Conservation (phyloP, 129 eudicot genomes). For the sunflower (Helianthus annuus) region DNA sequence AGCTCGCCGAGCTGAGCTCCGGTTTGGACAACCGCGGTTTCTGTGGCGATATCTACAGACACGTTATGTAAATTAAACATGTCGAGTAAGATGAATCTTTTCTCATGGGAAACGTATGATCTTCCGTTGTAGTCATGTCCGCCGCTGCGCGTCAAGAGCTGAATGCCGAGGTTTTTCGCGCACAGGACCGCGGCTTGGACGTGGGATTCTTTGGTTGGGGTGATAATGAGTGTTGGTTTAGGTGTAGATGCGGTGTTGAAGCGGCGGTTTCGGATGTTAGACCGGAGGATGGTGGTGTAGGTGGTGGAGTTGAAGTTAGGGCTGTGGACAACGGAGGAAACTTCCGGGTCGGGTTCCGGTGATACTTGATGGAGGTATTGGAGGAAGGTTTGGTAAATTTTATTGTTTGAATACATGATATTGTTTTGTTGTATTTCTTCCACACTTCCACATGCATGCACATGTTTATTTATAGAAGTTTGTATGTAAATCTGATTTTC, state of each 20-base stretch:
- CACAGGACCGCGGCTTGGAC: slow-evolving; percentile 23
- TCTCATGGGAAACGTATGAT: slow-evolving; percentile 20
- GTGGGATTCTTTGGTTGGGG: slow-evolving; percentile 29
- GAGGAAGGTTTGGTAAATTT: slow-evolving; percentile 10
- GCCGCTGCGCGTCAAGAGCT: slow-evolving; percentile 21
- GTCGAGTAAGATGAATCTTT: slow-evolving; percentile 18
- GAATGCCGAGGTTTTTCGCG: slow-evolving; percentile 19
- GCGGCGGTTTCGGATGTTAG: slow-evolving; percentile 25
- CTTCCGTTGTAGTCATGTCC: slow-evolving; percentile 27
- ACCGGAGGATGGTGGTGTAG: slow-evolving; percentile 15
- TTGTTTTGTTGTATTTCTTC: no score
- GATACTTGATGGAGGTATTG: slow-evolving; percentile 14
- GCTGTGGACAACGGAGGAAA: slow-evolving; percentile 14
- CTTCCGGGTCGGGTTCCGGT: slow-evolving; percentile 13
- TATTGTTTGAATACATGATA: neutral
- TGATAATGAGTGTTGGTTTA: slow-evolving; percentile 22
- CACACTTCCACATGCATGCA: no score
- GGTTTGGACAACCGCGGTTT: slow-evolving; percentile 16
- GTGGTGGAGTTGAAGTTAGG: slow-evolving; percentile 1
- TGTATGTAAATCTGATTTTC: no score
- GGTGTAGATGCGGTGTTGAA: slow-evolving; percentile 20
- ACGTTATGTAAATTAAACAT: slow-evolving; percentile 15
- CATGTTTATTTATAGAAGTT: no score
- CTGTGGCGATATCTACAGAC: neutral
- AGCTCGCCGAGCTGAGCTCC: slow-evolving; percentile 26